Evolutionary conservation across 352 stramenopile genomes (phyloP), one percentile per base, ranked within the genome.

Genomic region (Globisporangium perplexum): DNA sequence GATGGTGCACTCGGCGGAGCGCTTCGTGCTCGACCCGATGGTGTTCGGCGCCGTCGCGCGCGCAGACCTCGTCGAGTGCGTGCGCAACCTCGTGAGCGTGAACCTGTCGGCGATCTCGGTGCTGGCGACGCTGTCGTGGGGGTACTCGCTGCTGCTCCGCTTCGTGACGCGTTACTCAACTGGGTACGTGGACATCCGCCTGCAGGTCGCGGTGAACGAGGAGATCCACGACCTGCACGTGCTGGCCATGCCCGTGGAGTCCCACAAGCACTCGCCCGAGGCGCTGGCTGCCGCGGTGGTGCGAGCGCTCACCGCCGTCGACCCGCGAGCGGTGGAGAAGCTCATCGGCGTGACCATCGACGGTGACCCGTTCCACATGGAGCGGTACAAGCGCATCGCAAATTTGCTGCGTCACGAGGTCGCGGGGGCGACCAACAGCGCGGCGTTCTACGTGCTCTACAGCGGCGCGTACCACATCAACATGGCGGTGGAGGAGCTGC

Each of bases 201-300:
- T 78, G 14, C 69, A 77, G 14, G 36, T 78, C 4, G 60, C 63
- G 2, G 63, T 72, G 26, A 57, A 78, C 50, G 69, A 82, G 47
- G 69, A 78, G 11, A 38, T 77, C 46, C 60, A 78, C n/a, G 69
- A 82, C 24, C 36, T 82, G n/a, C 71, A 82, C 38, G 36, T 82
- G 30, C 41, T 82, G 1, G 62, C 71, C 3, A 31, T 82, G 6
- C 59, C 71, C 2, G 30, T 82, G 2, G 68, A 76, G 10, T 52
- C 55, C 5, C 50, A 61, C n/a, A 66, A 66, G 22, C 71, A 76
- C 51, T 65, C 50, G 4, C 53, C 63, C 10, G 68, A 75, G n/a
- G 39, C 63, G 6, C 38, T 82, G 4, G 47, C 53, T 12, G 44
- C 45, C 0, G 43, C 59, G 24, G 36, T 82, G 20, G 54, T 70